These are phyloP conservation scores for Zymoseptoria tritici DNA, from an alignment of 2,329 filamentous ascomycete species.

Conservation along the genomic window DNA sequence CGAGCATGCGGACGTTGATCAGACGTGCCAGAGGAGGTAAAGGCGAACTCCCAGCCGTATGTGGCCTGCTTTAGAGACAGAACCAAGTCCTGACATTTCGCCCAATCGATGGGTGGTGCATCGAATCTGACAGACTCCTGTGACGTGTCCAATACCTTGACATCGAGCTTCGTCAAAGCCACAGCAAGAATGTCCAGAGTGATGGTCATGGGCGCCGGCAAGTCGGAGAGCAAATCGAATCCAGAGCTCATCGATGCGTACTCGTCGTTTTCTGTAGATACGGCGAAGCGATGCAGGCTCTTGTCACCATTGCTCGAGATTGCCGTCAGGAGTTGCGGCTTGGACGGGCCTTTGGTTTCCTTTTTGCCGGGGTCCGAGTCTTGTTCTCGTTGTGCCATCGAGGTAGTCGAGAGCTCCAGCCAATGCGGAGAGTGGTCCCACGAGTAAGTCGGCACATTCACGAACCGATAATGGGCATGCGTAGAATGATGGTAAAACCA, in stretches of 20 bases:
- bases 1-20: background rate
- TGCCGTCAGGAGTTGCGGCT: background rate
- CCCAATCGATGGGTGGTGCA: background rate
- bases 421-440: background rate
- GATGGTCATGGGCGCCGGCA: background rate
- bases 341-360: background rate
- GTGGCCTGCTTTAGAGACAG: background rate
- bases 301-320: background rate
- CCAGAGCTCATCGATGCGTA: background rate
- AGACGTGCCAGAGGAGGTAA: background rate
- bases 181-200: background rate
- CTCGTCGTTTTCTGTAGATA: background rate
- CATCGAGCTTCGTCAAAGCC: background rate
- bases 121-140: background rate
- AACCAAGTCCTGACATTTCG: background rate
- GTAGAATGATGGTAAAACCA: background rate
- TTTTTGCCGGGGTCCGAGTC: background rate
- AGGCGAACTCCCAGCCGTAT: background rate
- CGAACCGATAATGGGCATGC: background rate
- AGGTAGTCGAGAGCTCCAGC: background rate
- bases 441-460: background rate
- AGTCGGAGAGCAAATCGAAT: background rate
- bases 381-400: too few relatives aligned
- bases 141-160: background rate
- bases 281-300: background rate